Evolutionary conservation across 1,284 basidiomycete species (phyloP).

Genomic region (Ganoderma sinense): DNA sequence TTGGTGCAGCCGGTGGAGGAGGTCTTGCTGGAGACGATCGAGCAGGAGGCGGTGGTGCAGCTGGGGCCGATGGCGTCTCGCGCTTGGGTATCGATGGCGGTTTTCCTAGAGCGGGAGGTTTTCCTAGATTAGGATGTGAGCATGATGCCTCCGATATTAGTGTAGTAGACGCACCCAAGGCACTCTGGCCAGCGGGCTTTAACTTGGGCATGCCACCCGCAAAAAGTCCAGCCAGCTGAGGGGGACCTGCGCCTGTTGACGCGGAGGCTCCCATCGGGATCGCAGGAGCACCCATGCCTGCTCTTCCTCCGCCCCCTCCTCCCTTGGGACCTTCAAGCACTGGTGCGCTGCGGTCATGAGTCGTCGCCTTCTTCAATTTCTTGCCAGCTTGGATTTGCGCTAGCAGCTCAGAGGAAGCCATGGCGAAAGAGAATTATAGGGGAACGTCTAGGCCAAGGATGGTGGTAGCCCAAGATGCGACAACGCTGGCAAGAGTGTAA

Average conservation of each 20-base stretch:
- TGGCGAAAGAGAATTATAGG: constrained; percentile 35
- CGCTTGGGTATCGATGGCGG: constrained; percentile 73
- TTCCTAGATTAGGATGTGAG: constrained; percentile 48
- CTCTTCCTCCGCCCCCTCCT: constrained; percentile 48
- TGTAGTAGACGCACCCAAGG: constrained; percentile 53
- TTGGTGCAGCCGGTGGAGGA: constrained; percentile 34
- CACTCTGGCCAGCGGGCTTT: constrained; percentile 74
- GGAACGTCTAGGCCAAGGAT: background rate
- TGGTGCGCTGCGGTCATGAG: constrained; percentile 85
- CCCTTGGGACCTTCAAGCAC: constrained; percentile 59
- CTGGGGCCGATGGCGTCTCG: constrained; percentile 33
- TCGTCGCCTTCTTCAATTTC: constrained; percentile 81
- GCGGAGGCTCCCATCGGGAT: constrained; percentile 47
- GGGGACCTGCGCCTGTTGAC: constrained; percentile 65
- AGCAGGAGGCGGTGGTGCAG: constrained; percentile 45
- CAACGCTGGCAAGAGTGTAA: background rate
- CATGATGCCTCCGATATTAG: constrained; percentile 12
- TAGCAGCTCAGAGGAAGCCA: constrained; percentile 77
- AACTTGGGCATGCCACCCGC: constrained; percentile 92
- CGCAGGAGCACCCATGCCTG: constrained; percentile 45
- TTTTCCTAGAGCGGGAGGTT: constrained; percentile 66
- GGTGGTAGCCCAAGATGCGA: background rate
- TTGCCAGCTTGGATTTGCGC: constrained; percentile 84
- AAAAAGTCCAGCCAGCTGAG: constrained; percentile 86
- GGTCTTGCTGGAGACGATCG: constrained; percentile 40